Conservation (phyloP, 2,329 filamentous ascomycete genomes). For the Metarhizium guizhouense region DNA sequence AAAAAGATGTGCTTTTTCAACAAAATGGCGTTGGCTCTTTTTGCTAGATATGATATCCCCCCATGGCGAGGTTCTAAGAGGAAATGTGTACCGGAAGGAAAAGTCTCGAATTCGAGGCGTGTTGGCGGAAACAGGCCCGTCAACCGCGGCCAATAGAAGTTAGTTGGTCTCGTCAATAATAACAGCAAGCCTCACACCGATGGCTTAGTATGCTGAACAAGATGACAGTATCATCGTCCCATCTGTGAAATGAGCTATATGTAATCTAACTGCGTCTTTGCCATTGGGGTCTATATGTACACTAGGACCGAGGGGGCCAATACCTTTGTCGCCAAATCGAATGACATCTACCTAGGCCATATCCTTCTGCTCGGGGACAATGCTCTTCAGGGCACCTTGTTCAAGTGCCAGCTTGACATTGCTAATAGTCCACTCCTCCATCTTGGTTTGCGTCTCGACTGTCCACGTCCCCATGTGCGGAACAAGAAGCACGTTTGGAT, state of each 20-base stretch:
- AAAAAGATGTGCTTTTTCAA: conserved; percentile 30
- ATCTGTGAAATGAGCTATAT: neutral
- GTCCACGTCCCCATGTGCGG: conserved; percentile 87
- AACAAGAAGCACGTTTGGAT: conserved; percentile 63
- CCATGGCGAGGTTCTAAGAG: conserved; percentile 18
- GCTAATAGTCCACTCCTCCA: conserved; percentile 69
- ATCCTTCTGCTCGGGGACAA: conserved; percentile 60
- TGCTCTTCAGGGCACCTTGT: conserved; percentile 53
- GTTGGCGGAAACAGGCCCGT: conserved; percentile 24
- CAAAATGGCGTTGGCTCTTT: conserved; percentile 29
- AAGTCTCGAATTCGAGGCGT: conserved; percentile 3
- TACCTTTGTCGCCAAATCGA: neutral
- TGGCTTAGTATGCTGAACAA: conserved; percentile 9
- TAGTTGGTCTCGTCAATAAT: conserved; percentile 11
- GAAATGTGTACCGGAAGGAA: neutral
- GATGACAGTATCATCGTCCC: neutral
- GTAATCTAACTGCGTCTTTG: neutral
- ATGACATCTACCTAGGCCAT: conserved; percentile 11
- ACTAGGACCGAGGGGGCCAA: neutral
- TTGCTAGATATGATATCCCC: conserved; percentile 26
- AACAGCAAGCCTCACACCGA: conserved; percentile 4
- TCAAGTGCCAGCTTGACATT: conserved; percentile 59
- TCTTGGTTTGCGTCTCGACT: conserved; percentile 51
- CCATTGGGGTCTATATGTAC: neutral
- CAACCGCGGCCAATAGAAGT: conserved; percentile 30